Conservation (phyloP, 371 early-diverging fungal genomes). For the Homolaphlyctis polyrhiza region DNA sequence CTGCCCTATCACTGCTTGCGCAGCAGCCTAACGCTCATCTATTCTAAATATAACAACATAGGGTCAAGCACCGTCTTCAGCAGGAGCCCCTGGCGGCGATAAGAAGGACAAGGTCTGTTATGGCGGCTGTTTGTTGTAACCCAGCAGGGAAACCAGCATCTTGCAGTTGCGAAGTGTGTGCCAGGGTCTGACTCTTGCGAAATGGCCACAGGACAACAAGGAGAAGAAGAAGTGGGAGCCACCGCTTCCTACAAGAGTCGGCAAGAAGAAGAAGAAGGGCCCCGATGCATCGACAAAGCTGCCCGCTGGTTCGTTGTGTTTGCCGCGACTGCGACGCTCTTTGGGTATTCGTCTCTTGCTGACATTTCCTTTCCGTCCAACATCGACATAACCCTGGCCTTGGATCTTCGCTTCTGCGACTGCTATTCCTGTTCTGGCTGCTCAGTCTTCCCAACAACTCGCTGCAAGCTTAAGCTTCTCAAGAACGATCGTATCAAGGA, state of each 20-base stretch:
- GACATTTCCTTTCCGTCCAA: not conserved
- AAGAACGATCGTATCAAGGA: conserved; percentile 97
- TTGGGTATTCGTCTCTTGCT: not conserved
- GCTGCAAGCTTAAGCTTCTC: conserved; percentile 94
- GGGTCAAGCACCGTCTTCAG: too few species aligned
- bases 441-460: conserved; percentile 91
- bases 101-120: too few species aligned
- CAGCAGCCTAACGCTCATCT: too few species aligned
- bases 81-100: too few species aligned
- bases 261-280: conserved; percentile 94
- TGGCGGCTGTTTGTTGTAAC: too few species aligned
- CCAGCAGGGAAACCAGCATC: too few species aligned
- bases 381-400: too few species aligned
- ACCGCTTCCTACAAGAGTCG: conserved; percentile 95
- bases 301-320: conserved; percentile 66
- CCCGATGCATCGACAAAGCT: conserved; percentile 90
- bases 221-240: conserved; percentile 98
- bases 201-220: conserved; percentile 15
- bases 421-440: not conserved
- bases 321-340: not conserved
- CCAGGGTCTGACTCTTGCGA: too few species aligned
- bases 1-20: too few species aligned
- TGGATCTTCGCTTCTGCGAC: not conserved
- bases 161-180: too few species aligned
- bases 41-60: too few species aligned